A percentile compares a stretch with the other conserved stretches of the same genome.
These are phyloP conservation scores for Diaporthe sp. DNA, from an alignment of 2,329 filamentous ascomycete genomes.

Conservation along the genomic window DNA sequence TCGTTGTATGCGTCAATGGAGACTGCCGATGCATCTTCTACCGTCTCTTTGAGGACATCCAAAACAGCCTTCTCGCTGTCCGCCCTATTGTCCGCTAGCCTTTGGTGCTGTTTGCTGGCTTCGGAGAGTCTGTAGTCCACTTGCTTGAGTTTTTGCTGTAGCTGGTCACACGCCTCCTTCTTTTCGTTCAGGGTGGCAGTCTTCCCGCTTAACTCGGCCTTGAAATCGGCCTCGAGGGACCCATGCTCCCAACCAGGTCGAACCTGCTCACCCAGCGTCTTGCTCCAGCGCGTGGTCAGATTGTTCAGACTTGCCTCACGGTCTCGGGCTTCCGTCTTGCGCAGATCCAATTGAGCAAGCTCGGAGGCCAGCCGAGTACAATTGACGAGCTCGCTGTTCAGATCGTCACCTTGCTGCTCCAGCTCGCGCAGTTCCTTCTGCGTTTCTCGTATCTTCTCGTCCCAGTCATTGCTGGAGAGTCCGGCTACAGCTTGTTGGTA, in stretches of 20 bases:
- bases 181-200: conserved; percentile 71
- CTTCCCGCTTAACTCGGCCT: conserved; percentile 71
- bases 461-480: conserved; percentile 74
- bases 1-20: conserved; percentile 67
- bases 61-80: conserved; percentile 70
- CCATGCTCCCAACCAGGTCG: conserved; percentile 76
- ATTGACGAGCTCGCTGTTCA: conserved; percentile 86
- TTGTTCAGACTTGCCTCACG: conserved; percentile 82
- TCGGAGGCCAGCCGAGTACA: conserved; percentile 85
- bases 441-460: conserved; percentile 75
- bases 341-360: conserved; percentile 84
- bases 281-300: conserved; percentile 79
- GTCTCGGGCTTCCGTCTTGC: conserved; percentile 83
- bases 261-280: conserved; percentile 76
- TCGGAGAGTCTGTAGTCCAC: conserved; percentile 79
- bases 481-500: conserved; percentile 74
- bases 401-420: conserved; percentile 77
- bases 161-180: conserved; percentile 77
- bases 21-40: conserved; percentile 52
- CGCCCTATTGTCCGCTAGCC: conserved; percentile 72
- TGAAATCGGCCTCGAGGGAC: conserved; percentile 78
- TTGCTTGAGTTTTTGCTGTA: conserved; percentile 80
- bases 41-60: conserved; percentile 59
- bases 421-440: conserved; percentile 75
- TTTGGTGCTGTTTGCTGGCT: conserved; percentile 72